A percentile compares a stretch with the other conserved stretches of the same genome.
Evolutionary conservation across 2,329 filamentous ascomycete genomes (phyloP).

Genomic region (Pseudogymnoascus sp.): DNA sequence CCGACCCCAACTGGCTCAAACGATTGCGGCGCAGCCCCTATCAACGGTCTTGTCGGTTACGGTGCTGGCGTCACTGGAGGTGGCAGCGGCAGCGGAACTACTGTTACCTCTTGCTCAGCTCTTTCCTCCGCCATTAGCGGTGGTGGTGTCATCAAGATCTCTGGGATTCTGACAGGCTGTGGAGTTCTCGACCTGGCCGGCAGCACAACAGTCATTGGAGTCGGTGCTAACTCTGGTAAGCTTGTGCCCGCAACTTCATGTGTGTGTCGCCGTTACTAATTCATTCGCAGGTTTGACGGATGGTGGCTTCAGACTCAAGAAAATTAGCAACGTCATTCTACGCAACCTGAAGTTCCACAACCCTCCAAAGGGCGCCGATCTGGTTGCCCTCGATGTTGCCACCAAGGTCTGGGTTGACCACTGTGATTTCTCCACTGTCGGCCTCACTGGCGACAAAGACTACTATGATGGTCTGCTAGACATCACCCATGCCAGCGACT

Average conservation of each 20-base stretch:
- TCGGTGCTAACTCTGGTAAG: constrained; percentile 30
- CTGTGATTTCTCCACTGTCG: constrained; percentile 21
- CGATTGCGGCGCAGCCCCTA: neutral
- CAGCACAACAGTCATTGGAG: constrained; percentile 39
- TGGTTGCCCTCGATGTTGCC: constrained; percentile 37
- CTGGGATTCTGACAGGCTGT: constrained; percentile 32
- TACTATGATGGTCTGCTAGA: constrained; percentile 38
- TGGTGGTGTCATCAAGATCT: constrained; percentile 34
- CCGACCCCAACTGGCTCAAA: neutral
- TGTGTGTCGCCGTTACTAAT: neutral
- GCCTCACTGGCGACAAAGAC: constrained; percentile 37
- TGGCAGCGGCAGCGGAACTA: constrained; percentile 36
- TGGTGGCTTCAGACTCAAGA: constrained; percentile 39
- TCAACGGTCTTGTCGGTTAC: neutral
- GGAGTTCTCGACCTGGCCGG: constrained; percentile 33
- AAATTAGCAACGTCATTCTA: constrained; percentile 43
- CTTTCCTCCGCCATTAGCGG: constrained; percentile 31
- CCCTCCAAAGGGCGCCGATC: constrained; percentile 39
- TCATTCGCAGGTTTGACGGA: constrained; percentile 31
- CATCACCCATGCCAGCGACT: constrained; percentile 38
- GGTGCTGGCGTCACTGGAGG: constrained; percentile 33
- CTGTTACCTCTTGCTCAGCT: constrained; percentile 38
- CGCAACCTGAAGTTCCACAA: constrained; percentile 43
- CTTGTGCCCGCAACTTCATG: neutral
- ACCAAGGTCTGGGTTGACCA: constrained; percentile 32